Evolutionary conservation across 139 green algal genomes (phyloP).

Genomic region (Monoraphidium neglectum): DNA sequence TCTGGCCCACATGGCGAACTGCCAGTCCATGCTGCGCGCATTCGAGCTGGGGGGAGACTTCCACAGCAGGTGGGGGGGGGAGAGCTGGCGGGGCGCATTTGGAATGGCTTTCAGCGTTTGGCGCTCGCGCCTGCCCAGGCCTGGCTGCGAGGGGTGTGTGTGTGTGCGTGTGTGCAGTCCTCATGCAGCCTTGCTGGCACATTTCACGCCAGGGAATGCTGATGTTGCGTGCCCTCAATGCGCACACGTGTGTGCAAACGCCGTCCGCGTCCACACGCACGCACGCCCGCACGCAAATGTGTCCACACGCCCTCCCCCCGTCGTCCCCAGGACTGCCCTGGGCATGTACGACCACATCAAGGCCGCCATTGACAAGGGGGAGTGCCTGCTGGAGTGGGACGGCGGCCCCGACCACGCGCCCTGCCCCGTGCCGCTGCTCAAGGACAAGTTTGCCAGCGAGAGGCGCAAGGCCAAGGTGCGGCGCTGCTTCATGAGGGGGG

Average conservation of each 20-base stretch:
- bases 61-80: conserved; percentile 57
- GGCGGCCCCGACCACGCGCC: conserved; percentile 24
- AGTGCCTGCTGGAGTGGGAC: conserved; percentile 76
- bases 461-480: conserved; percentile 84
- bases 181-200: no score
- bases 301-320: not conserved
- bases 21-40: conserved; percentile 85
- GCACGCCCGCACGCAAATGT: no score
- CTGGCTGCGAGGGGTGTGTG: no score
- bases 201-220: no score
- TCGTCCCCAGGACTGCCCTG: conserved; percentile 79
- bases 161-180: no score
- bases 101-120: no score
- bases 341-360: conserved; percentile 98
- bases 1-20: conserved; percentile 94
- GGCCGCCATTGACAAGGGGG: conserved; percentile 72
- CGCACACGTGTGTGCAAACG: no score
- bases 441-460: conserved; percentile 82
- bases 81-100: no score
- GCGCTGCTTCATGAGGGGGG: no score
- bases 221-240: no score
- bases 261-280: no score
- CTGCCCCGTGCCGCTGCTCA: conserved; percentile 76
- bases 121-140: no score
- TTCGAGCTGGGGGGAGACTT: conserved; percentile 96